Percentiles rank a stretch among this genome's conserved stretches.
Conservation (phyloP, 2,329 filamentous ascomycete species). For the Alternaria hordeiaustralica region DNA sequence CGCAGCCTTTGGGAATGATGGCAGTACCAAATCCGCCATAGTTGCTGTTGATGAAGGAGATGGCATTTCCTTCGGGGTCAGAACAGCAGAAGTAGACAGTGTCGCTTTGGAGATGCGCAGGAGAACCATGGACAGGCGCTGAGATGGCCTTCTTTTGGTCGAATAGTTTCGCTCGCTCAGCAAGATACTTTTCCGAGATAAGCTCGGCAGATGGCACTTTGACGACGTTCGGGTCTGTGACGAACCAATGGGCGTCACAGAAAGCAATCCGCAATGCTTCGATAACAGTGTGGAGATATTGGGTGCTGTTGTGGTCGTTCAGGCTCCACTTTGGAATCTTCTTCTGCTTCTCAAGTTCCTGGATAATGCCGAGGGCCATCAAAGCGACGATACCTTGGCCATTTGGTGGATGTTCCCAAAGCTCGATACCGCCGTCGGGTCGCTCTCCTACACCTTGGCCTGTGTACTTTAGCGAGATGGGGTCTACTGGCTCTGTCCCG, state of each 20-base stretch:
- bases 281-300: conserved; percentile 80
- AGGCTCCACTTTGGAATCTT: conserved; percentile 74
- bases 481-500: conserved; percentile 80
- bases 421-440: conserved; percentile 68
- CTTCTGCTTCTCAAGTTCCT: conserved; percentile 78
- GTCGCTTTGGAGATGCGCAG: conserved; percentile 84
- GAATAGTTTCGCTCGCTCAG: conserved; percentile 70
- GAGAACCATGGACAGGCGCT: conserved; percentile 69
- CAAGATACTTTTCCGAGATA: conserved; percentile 75
- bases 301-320: conserved; percentile 79
- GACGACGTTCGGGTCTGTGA: conserved; percentile 78
- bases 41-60: conserved; percentile 96
- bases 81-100: conserved; percentile 93
- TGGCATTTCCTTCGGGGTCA: conserved; percentile 83
- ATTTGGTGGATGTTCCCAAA: conserved; percentile 98
- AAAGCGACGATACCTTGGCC: conserved; percentile 94
- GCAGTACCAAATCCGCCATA: conserved; percentile 86
- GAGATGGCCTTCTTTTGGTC: conserved; percentile 59
- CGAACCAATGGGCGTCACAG: conserved; percentile 87
- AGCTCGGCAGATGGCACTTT: conserved; percentile 74
- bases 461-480: conserved; percentile 81
- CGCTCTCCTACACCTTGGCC: conserved; percentile 66
- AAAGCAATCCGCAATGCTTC: conserved; percentile 90
- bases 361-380: conserved; percentile 90
- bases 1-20: conserved; percentile 84